phyloP scores from a whole-genome alignment of 1,284 basidiomycete genomes.

The Ganoderma sp. region DNA sequence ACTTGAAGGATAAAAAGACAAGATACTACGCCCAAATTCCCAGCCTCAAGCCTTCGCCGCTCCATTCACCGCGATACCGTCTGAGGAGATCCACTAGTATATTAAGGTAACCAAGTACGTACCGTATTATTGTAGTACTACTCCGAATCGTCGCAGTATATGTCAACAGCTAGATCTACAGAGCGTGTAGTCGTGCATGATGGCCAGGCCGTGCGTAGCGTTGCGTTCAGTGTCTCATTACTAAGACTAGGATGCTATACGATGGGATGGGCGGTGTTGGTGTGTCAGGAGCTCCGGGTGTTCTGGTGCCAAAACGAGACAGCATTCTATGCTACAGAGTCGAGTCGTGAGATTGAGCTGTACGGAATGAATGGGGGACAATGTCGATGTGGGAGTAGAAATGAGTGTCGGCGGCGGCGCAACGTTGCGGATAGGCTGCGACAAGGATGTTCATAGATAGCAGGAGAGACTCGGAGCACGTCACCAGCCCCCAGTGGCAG shows the following conservation, averaged over 20 bases:
- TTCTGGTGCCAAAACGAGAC: background rate
- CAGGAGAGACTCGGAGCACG: too few relatives aligned
- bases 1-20: background rate
- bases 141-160: constrained; percentile 3
- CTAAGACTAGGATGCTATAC: background rate
- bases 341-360: constrained; percentile 1
- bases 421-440: background rate
- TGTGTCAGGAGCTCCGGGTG: background rate
- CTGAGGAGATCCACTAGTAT: background rate
- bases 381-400: background rate
- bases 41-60: background rate
- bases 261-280: background rate
- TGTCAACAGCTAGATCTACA: constrained; percentile 6
- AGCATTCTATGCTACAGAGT: constrained; percentile 5
- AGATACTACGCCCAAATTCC: background rate
- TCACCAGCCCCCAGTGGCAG: background rate
- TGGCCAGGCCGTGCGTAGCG: constrained; percentile 1
- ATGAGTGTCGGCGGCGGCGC: background rate
- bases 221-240: constrained; percentile 1
- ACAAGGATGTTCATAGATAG: background rate
- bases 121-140: constrained; percentile 4
- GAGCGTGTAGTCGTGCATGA: constrained; percentile 3
- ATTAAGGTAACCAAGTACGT: constrained; percentile 5
- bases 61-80: background rate
- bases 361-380: background rate